A percentile compares a stretch with the other conserved stretches of the same genome.
Conservation (phyloP, 352 stramenopile genomes). For the Nothophytophthora sp. region DNA sequence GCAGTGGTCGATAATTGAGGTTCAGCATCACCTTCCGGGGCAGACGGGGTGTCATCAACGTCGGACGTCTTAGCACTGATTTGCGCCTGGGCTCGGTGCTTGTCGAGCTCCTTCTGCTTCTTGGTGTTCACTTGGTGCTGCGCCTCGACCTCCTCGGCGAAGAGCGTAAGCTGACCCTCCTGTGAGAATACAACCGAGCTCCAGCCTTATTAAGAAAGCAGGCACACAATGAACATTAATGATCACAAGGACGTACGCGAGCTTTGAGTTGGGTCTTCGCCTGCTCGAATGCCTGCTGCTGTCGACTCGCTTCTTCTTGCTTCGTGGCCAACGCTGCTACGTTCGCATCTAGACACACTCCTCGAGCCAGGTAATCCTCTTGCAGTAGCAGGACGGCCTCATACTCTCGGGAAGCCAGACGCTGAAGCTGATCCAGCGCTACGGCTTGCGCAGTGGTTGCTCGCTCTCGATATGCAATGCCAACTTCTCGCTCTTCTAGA, state of each 20-base stretch:
- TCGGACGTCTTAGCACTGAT: constrained; percentile 18
- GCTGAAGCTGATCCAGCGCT: constrained; percentile 7
- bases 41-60: constrained; percentile 3
- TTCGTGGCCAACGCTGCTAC: neutral
- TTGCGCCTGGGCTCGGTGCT: neutral
- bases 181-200: constrained; percentile 7
- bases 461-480: constrained; percentile 3
- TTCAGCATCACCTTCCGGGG: neutral
- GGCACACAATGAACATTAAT: constrained; percentile 1
- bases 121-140: constrained; percentile 25
- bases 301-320: neutral
- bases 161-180: constrained; percentile 19
- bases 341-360: constrained; percentile 1
- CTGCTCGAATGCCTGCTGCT: neutral
- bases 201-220: neutral
- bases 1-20: neutral
- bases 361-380: constrained; percentile 13
- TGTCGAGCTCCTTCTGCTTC: constrained; percentile 9
- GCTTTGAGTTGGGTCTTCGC: constrained; percentile 1
- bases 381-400: constrained; percentile 15
- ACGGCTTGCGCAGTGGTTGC: constrained; percentile 1
- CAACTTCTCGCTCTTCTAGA: constrained; percentile 7
- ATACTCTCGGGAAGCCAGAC: constrained; percentile 1
- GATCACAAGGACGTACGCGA: neutral
- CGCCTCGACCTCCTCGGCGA: constrained; percentile 29